A percentile compares a stretch with the other conserved stretches of the same genome.
phyloP scores from a whole-genome alignment of 345 rosid species.

The Camelina neglecta region DNA sequence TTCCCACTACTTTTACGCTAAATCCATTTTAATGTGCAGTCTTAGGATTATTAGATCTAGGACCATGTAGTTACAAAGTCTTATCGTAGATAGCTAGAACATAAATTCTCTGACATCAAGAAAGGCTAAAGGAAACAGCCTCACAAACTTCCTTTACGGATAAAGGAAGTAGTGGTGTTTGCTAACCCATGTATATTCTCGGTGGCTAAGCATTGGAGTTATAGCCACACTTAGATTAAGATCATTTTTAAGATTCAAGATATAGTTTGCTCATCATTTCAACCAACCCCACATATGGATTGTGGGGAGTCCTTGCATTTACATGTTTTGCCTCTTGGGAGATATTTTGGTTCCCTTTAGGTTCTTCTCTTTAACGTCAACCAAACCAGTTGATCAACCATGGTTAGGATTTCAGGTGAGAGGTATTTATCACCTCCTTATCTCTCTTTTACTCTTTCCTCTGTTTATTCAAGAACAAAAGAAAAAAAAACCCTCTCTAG shows the following conservation, averaged over 20 bases:
- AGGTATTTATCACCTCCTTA: constrained; percentile 45
- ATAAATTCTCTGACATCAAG: constrained; percentile 32
- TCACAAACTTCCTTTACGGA: constrained; percentile 52
- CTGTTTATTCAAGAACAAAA: constrained; percentile 35
- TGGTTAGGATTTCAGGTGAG: constrained; percentile 89
- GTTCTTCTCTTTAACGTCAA: constrained; percentile 60
- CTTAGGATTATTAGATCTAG: constrained; percentile 68
- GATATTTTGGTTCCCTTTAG: constrained; percentile 84
- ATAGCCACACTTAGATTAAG: constrained; percentile 59
- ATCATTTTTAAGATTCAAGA: constrained; percentile 31
- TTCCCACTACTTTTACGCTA: constrained; percentile 51
- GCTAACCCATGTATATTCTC: constrained; percentile 53
- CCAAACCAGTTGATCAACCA: constrained; percentile 66
- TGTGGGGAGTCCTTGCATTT: constrained; percentile 62
- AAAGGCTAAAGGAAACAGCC: constrained; percentile 27
- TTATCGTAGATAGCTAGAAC: constrained; percentile 40
- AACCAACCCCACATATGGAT: constrained; percentile 64
- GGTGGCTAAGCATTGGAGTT: constrained; percentile 70
- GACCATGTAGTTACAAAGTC: constrained; percentile 53
- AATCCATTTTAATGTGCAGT: constrained; percentile 58
- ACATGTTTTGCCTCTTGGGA: constrained; percentile 73
- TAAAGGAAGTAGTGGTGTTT: constrained; percentile 48
- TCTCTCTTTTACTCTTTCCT: constrained; percentile 39
- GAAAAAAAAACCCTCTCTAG: background rate
- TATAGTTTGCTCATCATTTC: constrained; percentile 44